Conservation (phyloP, 2,329 filamentous ascomycete species). For the Mollisiaceae sp. region DNA sequence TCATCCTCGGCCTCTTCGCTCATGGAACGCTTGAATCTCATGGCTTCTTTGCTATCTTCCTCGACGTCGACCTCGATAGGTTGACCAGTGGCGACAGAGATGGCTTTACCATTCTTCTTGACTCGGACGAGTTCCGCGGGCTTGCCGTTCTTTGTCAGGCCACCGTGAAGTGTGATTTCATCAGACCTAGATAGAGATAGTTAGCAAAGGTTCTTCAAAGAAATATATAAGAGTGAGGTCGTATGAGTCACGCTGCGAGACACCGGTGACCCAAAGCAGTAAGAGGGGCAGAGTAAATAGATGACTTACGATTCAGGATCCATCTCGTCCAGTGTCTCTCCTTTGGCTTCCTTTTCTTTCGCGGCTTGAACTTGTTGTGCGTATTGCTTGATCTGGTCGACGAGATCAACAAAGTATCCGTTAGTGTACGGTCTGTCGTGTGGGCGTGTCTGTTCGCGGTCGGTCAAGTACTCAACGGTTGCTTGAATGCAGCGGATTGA, state of each 20-base stretch:
- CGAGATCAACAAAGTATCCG: slow-evolving; percentile 95
- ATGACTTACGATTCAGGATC: slow-evolving; percentile 62
- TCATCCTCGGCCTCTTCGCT: slow-evolving; percentile 77
- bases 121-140: slow-evolving; percentile 84
- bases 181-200: slow-evolving; percentile 57
- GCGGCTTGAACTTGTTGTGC: slow-evolving; percentile 80
- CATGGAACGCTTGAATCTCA: slow-evolving; percentile 68
- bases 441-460: slow-evolving; percentile 83
- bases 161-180: slow-evolving; percentile 80
- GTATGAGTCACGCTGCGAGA: slow-evolving; percentile 14
- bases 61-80: slow-evolving; percentile 61
- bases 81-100: slow-evolving; percentile 76
- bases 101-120: slow-evolving; percentile 77
- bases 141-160: slow-evolving; percentile 79
- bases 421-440: slow-evolving; percentile 90
- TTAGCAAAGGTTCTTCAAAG: slow-evolving; percentile 33
- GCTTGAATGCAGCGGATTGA: slow-evolving; percentile 90
- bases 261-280: slow-evolving; percentile 2
- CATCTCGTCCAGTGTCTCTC: slow-evolving; percentile 58
- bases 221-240: slow-evolving; percentile 2
- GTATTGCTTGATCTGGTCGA: slow-evolving; percentile 91
- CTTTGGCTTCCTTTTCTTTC: slow-evolving; percentile 67
- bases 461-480: slow-evolving; percentile 83
- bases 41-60: slow-evolving; percentile 53
- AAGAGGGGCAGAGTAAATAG: slow-evolving; percentile 14